These are phyloP conservation scores for Talaromyces pinophilus DNA, from an alignment of 2,329 filamentous ascomycete species.

Conservation along the genomic window DNA sequence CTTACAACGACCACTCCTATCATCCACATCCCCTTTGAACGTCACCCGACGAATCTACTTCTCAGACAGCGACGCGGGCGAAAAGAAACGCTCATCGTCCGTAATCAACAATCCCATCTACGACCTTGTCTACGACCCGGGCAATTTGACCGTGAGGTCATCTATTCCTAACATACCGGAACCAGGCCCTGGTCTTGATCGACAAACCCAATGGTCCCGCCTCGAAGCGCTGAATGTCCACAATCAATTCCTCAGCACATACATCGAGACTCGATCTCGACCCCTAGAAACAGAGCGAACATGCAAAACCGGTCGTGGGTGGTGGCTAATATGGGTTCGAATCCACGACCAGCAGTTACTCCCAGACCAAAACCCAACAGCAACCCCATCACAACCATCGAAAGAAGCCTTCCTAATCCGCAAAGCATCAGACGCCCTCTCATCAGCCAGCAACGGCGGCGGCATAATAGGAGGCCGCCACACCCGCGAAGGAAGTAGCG, in stretches of 20 bases:
- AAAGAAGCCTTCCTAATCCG: conserved; percentile 51
- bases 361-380: conserved; percentile 8
- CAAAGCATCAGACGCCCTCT: conserved; percentile 45
- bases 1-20: conserved; percentile 48
- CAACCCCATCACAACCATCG: conserved; percentile 16
- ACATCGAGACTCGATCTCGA: conserved; percentile 52
- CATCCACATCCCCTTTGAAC: conserved; percentile 49
- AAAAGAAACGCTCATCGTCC: conserved; percentile 33
- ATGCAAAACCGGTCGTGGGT: conserved; percentile 64
- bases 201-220: conserved; percentile 48
- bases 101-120: conserved; percentile 52
- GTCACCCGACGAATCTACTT: conserved; percentile 42
- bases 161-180: conserved; percentile 66
- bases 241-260: conserved; percentile 59
- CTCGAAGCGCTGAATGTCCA: conserved; percentile 64
- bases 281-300: conserved; percentile 59
- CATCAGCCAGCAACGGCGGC: neutral
- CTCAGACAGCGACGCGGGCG: conserved; percentile 36
- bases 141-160: conserved; percentile 59
- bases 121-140: conserved; percentile 63
- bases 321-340: conserved; percentile 68
- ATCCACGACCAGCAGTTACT: conserved; percentile 36
- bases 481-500: conserved; percentile 14
- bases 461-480: neutral
- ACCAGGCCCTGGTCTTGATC: conserved; percentile 39